A percentile compares a stretch with the other conserved stretches of the same genome.
phyloP scores from a whole-genome alignment of 108 stramenopile genomes.

The Poteriospumella lacustris region DNA sequence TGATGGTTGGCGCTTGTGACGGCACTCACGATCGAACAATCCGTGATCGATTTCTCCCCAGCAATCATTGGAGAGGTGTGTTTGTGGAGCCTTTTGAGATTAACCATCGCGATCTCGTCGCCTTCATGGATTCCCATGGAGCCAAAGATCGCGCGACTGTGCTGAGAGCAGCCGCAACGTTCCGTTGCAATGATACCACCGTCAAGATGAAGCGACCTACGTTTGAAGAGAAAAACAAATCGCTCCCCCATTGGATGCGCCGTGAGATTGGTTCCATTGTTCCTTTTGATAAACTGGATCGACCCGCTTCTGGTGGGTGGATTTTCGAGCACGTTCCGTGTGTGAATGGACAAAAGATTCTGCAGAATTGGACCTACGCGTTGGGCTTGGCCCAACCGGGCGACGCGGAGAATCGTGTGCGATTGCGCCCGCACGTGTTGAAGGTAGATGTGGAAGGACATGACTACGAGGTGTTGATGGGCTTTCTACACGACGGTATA shows the following conservation, averaged over 20 bases:
- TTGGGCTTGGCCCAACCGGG: neutral
- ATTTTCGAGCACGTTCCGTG: neutral
- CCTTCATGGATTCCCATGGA: neutral
- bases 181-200: neutral
- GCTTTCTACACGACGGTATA: neutral
- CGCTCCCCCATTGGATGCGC: slow-evolving; percentile 1
- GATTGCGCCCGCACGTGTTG: neutral
- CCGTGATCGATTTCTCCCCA: neutral
- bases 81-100: slow-evolving; percentile 3
- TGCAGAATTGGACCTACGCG: neutral
- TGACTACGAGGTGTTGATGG: slow-evolving; percentile 5
- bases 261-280: neutral
- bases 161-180: neutral
- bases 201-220: slow-evolving; percentile 13
- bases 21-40: neutral
- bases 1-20: neutral
- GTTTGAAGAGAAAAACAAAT: neutral
- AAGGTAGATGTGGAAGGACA: slow-evolving; percentile 15
- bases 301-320: slow-evolving; percentile 2
- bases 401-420: neutral
- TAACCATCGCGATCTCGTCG: neutral
- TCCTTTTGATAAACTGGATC: neutral
- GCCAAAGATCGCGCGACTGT: neutral
- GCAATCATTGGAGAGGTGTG: slow-evolving; percentile 4
- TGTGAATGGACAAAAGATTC: neutral